Base-by-base conservation (phyloP, 2,329 filamentous ascomycete genomes). In the Zasmidium cellare region DNA sequence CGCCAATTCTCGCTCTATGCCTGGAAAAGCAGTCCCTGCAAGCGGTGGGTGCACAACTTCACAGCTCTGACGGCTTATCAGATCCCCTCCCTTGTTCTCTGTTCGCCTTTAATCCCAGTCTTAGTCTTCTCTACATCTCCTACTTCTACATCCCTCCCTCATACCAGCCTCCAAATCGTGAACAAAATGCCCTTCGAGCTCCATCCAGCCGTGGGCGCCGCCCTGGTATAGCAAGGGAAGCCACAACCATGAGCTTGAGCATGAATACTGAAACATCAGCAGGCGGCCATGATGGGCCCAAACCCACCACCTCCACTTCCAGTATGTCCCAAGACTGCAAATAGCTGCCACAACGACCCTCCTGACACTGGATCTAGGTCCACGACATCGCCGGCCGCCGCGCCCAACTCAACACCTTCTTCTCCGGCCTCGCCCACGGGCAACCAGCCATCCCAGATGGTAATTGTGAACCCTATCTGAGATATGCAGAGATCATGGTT, bases 301-400 rank as follows among this genome's bases (percentile, higher is more conserved):
- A 38, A 31, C 18, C 51, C 51, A 3, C 51, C 51, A 20, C 41
- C 44, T n/a, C 51, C 51, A 5, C 51, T 47, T 16, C 41, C 51
- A 20, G 51, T 53, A 44, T 23, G 25, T 11, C 7, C 49, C 11
- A 51, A 9, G 18, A 7, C 25, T 2, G n/a, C 2, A 44, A 18
- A 11, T 22, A 47, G 9, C 5, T 6, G 45, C 23, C 19, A 20
- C 35, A 41, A 6, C 45, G 11, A 18, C 11, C 7, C n/a, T n/a
- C 6, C 18, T 47, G 18, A 47, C 19, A 3, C 16, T 18, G 6
- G 9, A 12, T 5, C 9, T 12, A 53, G 51, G 51, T 18, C 38
- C 25, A 35, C 5, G 51, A 53, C 51, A 22, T 53, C 28, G 20
- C 25, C 14, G 22, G 22, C n/a, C 48, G 48, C 9, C 48, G 48